Evolutionary conservation across 148 eudicot genomes (phyloP).

Genomic region (Spergularia bocconei): DNA sequence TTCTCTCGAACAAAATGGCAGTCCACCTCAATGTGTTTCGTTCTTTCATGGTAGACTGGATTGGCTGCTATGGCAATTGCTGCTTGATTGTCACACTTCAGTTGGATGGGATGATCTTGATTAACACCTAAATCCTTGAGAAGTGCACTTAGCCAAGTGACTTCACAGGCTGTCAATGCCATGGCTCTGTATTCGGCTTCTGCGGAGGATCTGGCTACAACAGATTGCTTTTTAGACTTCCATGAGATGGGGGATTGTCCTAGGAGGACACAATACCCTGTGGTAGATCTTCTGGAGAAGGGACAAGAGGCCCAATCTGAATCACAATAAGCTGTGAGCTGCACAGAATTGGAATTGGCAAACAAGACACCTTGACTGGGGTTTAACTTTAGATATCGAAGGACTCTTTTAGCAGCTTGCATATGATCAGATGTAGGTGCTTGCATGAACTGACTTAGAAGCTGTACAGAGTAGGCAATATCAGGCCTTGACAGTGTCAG

Average conservation of each 20-base stretch:
- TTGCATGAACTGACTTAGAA: not conserved
- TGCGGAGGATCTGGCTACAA: not conserved
- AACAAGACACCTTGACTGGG: too few relatives aligned
- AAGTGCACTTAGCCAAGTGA: not conserved
- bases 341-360: too few relatives aligned
- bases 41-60: not conserved
- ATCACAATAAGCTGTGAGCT: too few relatives aligned
- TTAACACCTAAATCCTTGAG: not conserved
- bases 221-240: too few relatives aligned
- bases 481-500: not conserved
- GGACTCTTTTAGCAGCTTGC: not conserved
- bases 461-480: not conserved
- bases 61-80: not conserved
- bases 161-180: not conserved
- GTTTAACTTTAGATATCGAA: not conserved
- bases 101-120: not conserved
- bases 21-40: not conserved
- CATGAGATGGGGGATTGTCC: too few relatives aligned
- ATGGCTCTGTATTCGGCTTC: not conserved
- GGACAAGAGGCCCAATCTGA: too few relatives aligned
- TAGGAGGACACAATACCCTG: too few relatives aligned
- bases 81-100: not conserved
- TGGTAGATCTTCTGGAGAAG: too few relatives aligned
- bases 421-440: not conserved
- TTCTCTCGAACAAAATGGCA: not conserved